Evolutionary conservation across 345 rosid species (phyloP), one percentile per base, ranked within the genome.

Genomic region (Trapa bicornis): DNA sequence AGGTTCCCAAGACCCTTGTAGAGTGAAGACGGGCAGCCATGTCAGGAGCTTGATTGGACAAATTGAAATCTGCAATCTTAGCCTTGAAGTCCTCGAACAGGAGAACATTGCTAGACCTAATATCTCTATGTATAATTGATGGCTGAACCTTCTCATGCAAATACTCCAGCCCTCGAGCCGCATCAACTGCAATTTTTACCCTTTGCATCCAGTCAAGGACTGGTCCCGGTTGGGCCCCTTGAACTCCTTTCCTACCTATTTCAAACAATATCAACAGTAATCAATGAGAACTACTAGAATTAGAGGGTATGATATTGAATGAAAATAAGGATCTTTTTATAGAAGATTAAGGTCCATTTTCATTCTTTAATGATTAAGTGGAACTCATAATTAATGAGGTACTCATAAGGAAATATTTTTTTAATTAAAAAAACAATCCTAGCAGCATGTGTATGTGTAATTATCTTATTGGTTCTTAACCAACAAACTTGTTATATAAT

Each of bases 11-110:
- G 67, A 94, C 99, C 73, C 99, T 83, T 75, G 97, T 94, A 66
- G 97, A 94, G 75, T 94, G 99, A 78, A 94, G 96, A 63, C 99
- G 97, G 78, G 99, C 97, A 78, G 99, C 97, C 95, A 89, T 91
- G 71, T 94, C 99, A 73, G 99, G 97, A 75, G 99, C 89, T 86
- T 94, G 99, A 71, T 91, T 94, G 42, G 96, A 94, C 45, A 91
- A 85, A 79, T 94, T 91, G 68, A 91, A 91, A 80, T 94, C 99
- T 36, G 93, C 99, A 37, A 91, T 83, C 85, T 91, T 94, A 37
- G 96, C 96, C 80, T 91, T 87, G 75, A 85, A 91, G 52, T 89
- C 96, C 80, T 89, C 93, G 48, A 94, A 94, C 68, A 94, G 87
- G 76, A 94, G 96, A 61, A 91, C 96, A 67, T 94, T 94, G 83